phyloP scores from a whole-genome alignment of 202 grass and related monocot species.

The Zoysia matrella region DNA sequence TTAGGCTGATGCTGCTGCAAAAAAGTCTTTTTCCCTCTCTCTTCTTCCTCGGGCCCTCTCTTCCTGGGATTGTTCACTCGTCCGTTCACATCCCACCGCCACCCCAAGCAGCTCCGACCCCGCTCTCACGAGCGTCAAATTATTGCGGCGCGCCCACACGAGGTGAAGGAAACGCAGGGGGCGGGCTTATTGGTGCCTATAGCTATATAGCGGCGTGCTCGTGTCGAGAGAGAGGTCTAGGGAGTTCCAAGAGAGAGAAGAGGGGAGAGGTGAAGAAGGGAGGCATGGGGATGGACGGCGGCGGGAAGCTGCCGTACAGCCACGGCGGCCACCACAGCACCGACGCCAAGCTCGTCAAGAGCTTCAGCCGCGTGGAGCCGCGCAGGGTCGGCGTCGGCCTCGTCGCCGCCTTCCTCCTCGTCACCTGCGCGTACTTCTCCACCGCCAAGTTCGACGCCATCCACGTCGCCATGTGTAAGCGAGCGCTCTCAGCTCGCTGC shows the following conservation, averaged over 20 bases:
- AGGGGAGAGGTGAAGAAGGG: background rate
- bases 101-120: background rate
- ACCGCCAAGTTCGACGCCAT: constrained; percentile 65
- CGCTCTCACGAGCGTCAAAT: constrained; percentile 5
- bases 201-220: constrained; percentile 4
- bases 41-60: background rate
- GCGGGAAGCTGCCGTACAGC: constrained; percentile 53
- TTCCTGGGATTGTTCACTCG: background rate
- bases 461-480: constrained; percentile 56
- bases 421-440: constrained; percentile 80
- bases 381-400: constrained; percentile 63
- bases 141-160: constrained; percentile 15
- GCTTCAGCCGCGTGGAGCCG: constrained; percentile 63
- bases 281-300: constrained; percentile 46
- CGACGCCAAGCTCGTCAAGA: constrained; percentile 53
- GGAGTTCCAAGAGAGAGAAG: too few species aligned
- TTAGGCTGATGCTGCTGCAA: background rate
- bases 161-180: background rate
- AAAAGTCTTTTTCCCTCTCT: background rate
- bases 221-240: background rate
- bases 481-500: background rate
- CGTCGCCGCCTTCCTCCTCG: constrained; percentile 63
- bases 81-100: background rate
- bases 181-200: background rate
- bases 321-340: background rate